Evolutionary conservation across 1,284 basidiomycete genomes (phyloP).

Genomic region (Apiotrichum sp.): DNA sequence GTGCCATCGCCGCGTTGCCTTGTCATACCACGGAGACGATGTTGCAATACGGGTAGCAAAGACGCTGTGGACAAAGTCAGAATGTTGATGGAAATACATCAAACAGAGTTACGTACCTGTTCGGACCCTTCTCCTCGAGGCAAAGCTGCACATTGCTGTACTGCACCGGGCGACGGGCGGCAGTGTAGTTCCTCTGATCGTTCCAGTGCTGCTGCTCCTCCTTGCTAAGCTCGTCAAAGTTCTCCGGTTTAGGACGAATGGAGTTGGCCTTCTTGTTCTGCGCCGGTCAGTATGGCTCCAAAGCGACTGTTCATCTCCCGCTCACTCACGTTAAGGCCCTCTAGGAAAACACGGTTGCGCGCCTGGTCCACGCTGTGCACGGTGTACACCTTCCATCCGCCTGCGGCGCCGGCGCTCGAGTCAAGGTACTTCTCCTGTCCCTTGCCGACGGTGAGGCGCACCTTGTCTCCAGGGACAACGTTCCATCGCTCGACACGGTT

Average conservation of each 20-base stretch:
- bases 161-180: conserved; percentile 33
- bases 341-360: conserved; percentile 36
- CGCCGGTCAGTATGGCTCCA: background rate
- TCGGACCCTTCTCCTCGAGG: conserved; percentile 22
- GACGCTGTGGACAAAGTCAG: conserved; percentile 16
- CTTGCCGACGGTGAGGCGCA: conserved; percentile 39
- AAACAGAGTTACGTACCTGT: background rate
- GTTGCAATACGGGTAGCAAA: conserved; percentile 40
- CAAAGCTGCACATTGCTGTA: conserved; percentile 45
- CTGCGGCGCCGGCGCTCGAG: conserved; percentile 18
- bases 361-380: conserved; percentile 37
- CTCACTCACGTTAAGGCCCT: conserved; percentile 35
- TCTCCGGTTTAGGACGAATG: conserved; percentile 25
- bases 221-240: conserved; percentile 23
- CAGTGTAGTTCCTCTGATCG: conserved; percentile 27
- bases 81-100: too few species aligned
- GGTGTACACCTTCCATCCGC: conserved; percentile 39
- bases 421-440: conserved; percentile 35
- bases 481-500: conserved; percentile 42
- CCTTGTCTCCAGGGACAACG: conserved; percentile 40
- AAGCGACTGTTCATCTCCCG: background rate
- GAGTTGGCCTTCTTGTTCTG: conserved; percentile 35
- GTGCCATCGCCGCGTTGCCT: conserved; percentile 15
- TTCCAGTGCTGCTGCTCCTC: conserved; percentile 22
- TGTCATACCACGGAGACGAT: conserved; percentile 25